These are phyloP conservation scores for Lecanoromycetidae sp. DNA, from an alignment of 2,329 filamentous ascomycete genomes.

Conservation along the genomic window DNA sequence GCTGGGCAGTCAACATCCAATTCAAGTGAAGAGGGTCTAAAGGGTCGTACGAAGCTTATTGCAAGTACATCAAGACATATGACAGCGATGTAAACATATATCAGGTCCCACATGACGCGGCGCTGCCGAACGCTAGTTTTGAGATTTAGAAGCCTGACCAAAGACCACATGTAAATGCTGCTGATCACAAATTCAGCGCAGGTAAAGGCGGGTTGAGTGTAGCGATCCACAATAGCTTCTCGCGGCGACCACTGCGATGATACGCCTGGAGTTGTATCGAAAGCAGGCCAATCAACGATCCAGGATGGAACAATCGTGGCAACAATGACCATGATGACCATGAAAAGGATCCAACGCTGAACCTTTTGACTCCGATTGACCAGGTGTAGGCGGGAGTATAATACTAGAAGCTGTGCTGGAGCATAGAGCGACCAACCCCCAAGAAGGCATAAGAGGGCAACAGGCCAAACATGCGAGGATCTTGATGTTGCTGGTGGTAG, in stretches of 20 bases:
- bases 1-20: too few relatives aligned
- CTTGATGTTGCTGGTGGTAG: too few relatives aligned
- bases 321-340: conserved; percentile 4
- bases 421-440: conserved; percentile 12
- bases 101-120: conserved; percentile 14
- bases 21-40: too few relatives aligned
- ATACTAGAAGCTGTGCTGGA: conserved; percentile 13
- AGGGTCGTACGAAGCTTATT: too few relatives aligned
- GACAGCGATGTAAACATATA: conserved; percentile 13
- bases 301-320: conserved; percentile 14
- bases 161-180: conserved; percentile 13
- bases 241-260: conserved; percentile 11
- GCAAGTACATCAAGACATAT: conserved; percentile 11
- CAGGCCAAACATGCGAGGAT: conserved; percentile 8
- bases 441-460: conserved; percentile 10
- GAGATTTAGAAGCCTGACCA: conserved; percentile 5
- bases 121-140: conserved; percentile 14
- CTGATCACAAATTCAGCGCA: conserved; percentile 8
- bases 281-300: conserved; percentile 7
- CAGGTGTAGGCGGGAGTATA: conserved; percentile 16
- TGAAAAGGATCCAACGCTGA: conserved; percentile 8
- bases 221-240: conserved; percentile 15
- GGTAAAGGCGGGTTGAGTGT: conserved; percentile 13
- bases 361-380: conserved; percentile 7
- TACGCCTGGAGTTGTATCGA: conserved; percentile 7